phyloP scores from a whole-genome alignment of 768 basidiomycete species.

The Termitomyces sp. region DNA sequence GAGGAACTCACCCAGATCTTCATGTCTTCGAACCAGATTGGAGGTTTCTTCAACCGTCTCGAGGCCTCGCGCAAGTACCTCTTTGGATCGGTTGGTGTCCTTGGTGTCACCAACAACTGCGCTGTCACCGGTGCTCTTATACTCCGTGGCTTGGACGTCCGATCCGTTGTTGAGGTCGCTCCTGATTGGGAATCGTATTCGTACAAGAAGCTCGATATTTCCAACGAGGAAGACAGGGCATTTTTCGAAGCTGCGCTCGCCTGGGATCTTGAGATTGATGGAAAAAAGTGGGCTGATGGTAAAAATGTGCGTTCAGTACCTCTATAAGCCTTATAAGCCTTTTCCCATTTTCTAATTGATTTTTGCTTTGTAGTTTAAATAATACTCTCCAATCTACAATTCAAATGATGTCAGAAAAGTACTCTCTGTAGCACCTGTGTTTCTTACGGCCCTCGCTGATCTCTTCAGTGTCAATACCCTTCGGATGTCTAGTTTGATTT shows the following conservation, averaged over 20 bases:
- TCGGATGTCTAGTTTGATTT: not conserved
- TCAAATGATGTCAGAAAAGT: not conserved
- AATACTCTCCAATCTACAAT: not conserved
- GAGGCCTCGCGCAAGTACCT: constrained; percentile 97
- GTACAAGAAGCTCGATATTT: constrained; percentile 75
- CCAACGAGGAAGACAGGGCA: constrained; percentile 69
- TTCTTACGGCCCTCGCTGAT: not conserved
- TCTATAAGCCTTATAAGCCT: not conserved
- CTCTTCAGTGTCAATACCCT: no score
- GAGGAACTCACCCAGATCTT: constrained; percentile 87
- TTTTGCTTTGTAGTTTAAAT: constrained; percentile 1
- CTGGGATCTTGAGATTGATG: constrained; percentile 87
- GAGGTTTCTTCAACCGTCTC: constrained; percentile 97
- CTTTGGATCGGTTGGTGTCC: constrained; percentile 90
- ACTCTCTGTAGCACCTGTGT: not conserved
- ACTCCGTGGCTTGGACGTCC: constrained; percentile 72
- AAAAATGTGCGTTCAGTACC: constrained; percentile 55
- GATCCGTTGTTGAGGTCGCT: constrained; percentile 71
- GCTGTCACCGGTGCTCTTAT: constrained; percentile 82
- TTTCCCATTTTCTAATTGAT: not conserved
- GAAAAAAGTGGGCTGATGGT: constrained; percentile 75
- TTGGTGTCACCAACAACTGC: constrained; percentile 76
- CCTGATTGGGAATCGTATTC: constrained; percentile 92
- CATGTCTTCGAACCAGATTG: constrained; percentile 94
- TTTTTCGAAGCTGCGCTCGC: constrained; percentile 92